These are phyloP conservation scores for Trichopus zeylanicus DNA, from an alignment of 116 monocot genomes.

Conservation along the genomic window DNA sequence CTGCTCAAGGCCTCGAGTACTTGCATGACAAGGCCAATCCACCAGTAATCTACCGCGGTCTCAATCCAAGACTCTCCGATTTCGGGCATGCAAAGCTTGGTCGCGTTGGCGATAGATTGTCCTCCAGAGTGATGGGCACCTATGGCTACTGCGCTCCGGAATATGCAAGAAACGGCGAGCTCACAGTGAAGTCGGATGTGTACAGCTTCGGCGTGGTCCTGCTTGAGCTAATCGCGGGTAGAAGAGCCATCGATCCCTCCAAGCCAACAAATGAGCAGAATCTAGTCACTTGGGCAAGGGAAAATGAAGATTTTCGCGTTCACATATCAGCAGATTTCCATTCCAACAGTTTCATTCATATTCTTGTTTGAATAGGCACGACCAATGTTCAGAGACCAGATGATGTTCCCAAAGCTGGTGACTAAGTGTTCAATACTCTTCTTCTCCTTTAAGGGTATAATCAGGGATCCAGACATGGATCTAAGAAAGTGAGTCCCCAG, in stretches of 20 bases:
- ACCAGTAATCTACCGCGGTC: constrained; percentile 48
- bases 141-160: constrained; percentile 53
- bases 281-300: constrained; percentile 42
- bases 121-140: constrained; percentile 45
- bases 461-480: too few relatives aligned
- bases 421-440: too few relatives aligned
- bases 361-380: constrained; percentile 9
- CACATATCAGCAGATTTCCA: neutral
- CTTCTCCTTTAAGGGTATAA: too few relatives aligned
- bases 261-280: constrained; percentile 32
- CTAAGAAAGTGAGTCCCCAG: too few relatives aligned
- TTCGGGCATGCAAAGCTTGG: constrained; percentile 45
- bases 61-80: constrained; percentile 46
- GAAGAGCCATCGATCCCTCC: constrained; percentile 27
- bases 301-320: neutral
- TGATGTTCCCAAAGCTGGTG: constrained; percentile 30
- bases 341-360: neutral
- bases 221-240: constrained; percentile 43
- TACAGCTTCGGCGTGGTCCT: constrained; percentile 59
- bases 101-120: constrained; percentile 26
- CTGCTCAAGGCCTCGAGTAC: constrained; percentile 45
- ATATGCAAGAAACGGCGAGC: constrained; percentile 25
- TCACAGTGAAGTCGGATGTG: constrained; percentile 41
- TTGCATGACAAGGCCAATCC: constrained; percentile 50
- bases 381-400: constrained; percentile 33